Base-by-base conservation (phyloP, 495 filamentous ascomycete species). In the Neurospora cerealis region DNA sequence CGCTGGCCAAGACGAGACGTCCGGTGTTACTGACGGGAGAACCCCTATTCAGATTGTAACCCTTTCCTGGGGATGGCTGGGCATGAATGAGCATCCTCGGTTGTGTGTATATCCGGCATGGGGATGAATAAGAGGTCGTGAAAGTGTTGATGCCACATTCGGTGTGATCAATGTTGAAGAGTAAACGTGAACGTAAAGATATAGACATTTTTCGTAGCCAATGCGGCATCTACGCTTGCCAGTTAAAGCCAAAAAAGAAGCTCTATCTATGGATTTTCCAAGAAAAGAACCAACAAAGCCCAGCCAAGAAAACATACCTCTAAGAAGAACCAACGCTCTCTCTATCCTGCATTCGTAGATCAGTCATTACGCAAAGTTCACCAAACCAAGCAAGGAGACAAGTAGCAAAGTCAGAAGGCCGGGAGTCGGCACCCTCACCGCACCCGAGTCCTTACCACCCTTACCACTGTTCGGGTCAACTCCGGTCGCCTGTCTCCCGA, bases 401-500 rank as follows among this genome's bases (percentile, higher is more conserved):
- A 71, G 38, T 13, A 71, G 24, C 70, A 71, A 19, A 28, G 5
- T 32, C 38, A 60, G 4, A 24, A 60, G 10, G 41, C 11, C 17
- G 8, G 38, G 44, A 69, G 34, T n/a, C 32, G 42, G 5, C 42
- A 24, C 6, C 8, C 36, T 17, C 71, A 72, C 38, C 70, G 60
- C 10, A 69, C 73, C 40, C 36, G 36, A 62, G 34, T 72, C 21
- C 41, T 28, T 11, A 70, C 44, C 34, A 4, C 77, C 77, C 73
- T 73, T 66, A 36, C 54, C 54, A 66, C 54, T 66, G 13, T 78
- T 74, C 11, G 82, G 82, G 0, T 79, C 69, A 17, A 85, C 80
- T 41, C 87, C 87, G 13, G 88, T 88, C 4, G 80, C 85, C 28
- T 75, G 75, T 7, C 85, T 81, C 3, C 91, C 91, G 7, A 93